Conservation (phyloP, 176 grass and related monocot species). For the Luzula sylvatica region DNA sequence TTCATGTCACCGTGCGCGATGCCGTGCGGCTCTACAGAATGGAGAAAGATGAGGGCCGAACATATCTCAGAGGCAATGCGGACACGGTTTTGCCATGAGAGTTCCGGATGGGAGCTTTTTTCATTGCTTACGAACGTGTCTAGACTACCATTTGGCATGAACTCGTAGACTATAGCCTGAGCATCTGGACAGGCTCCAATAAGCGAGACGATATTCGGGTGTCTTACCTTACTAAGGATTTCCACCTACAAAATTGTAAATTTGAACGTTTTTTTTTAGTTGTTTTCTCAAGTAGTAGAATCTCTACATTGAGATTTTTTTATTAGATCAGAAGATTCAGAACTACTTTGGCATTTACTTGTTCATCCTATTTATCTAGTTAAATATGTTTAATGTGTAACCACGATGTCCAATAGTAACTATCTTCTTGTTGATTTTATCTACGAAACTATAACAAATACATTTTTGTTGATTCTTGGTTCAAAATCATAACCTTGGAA, state of each 20-base stretch:
- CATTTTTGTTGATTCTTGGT: too few species aligned
- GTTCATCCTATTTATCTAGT: too few species aligned
- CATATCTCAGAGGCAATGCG: conserved; percentile 50
- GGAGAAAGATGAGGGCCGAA: conserved; percentile 55
- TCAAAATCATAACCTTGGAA: too few species aligned
- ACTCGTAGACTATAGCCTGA: conserved; percentile 45
- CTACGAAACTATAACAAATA: too few species aligned
- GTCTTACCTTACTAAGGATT: conserved; percentile 35
- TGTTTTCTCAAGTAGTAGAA: too few species aligned
- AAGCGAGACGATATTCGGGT: conserved; percentile 41
- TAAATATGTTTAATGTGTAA: too few species aligned
- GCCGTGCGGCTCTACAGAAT: conserved; percentile 33
- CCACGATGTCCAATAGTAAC: too few species aligned
- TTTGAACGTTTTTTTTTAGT: not conserved
- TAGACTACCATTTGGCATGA: conserved; percentile 56
- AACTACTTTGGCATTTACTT: too few species aligned
- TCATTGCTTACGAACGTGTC: conserved; percentile 34
- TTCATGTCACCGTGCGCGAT: conserved; percentile 65
- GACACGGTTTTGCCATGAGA: conserved; percentile 42
- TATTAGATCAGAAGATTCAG: too few species aligned
- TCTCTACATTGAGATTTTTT: too few species aligned
- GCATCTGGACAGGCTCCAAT: conserved; percentile 45
- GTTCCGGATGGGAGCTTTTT: conserved; percentile 10
- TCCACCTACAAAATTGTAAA: conserved; percentile 36
- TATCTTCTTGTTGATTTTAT: too few species aligned